A percentile compares a stretch with the other conserved stretches of the same genome.
phyloP scores from a whole-genome alignment of 352 stramenopile genomes.

The Pseudoperonospora humuli region DNA sequence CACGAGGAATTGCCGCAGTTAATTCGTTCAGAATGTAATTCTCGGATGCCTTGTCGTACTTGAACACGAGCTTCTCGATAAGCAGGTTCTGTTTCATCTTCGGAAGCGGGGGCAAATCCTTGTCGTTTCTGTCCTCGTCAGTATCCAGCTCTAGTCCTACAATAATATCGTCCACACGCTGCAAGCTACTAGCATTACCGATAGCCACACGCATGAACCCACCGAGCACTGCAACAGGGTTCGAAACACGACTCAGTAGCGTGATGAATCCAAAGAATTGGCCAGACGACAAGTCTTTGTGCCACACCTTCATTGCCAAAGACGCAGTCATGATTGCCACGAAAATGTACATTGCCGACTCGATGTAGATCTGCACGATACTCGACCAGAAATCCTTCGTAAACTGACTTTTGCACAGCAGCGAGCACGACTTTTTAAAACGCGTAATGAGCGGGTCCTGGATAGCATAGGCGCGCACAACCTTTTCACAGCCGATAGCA shows the following conservation, averaged over 20 bases:
- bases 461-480: conserved; percentile 80
- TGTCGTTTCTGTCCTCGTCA: conserved; percentile 42
- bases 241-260: conserved; percentile 71
- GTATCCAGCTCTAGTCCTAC: conserved; percentile 37
- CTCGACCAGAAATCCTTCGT: conserved; percentile 86
- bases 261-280: conserved; percentile 84
- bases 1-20: conserved; percentile 55
- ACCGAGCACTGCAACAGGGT: conserved; percentile 71
- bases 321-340: conserved; percentile 81
- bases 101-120: conserved; percentile 57
- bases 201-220: conserved; percentile 88
- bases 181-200: conserved; percentile 77
- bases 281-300: conserved; percentile 51
- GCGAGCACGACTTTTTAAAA: conserved; percentile 57
- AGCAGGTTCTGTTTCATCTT: conserved; percentile 81
- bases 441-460: conserved; percentile 67
- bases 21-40: conserved; percentile 81
- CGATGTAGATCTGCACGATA: conserved; percentile 87
- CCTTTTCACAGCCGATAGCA: conserved; percentile 77
- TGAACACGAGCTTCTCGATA: conserved; percentile 77
- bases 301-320: conserved; percentile 81
- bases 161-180: conserved; percentile 83
- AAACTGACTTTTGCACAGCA: conserved; percentile 78
- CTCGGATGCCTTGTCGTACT: conserved; percentile 80
- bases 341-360: conserved; percentile 88